phyloP scores from a whole-genome alignment of 2,329 filamentous ascomycete genomes.

The Lachnellula arida region DNA sequence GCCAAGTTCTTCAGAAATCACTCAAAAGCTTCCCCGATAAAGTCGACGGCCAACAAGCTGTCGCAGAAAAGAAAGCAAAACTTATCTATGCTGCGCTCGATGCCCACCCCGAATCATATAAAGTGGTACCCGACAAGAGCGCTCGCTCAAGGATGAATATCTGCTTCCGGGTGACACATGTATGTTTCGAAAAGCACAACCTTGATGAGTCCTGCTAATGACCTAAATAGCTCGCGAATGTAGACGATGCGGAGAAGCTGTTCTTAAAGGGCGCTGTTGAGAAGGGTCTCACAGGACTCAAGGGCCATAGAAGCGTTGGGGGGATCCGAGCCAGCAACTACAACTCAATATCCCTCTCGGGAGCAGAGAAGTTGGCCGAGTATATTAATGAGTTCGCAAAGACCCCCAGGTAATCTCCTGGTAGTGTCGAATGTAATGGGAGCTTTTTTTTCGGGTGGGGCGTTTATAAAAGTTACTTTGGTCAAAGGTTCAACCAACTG shows the following conservation, averaged over 20 bases:
- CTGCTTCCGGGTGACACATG: slow-evolving; percentile 70
- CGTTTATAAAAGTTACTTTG: background rate
- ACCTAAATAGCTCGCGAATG: slow-evolving; percentile 39
- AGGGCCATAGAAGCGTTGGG: slow-evolving; percentile 82
- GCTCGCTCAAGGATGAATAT: slow-evolving; percentile 91
- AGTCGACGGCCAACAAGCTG: slow-evolving; percentile 69
- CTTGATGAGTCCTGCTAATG: slow-evolving; percentile 1
- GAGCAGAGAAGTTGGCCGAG: slow-evolving; percentile 60
- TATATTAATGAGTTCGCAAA: slow-evolving; percentile 55
- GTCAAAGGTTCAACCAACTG: background rate
- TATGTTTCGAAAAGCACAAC: slow-evolving; percentile 20
- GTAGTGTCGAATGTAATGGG: background rate
- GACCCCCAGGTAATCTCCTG: background rate
- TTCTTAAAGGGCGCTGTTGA: slow-evolving; percentile 72
- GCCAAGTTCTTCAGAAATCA: slow-evolving; percentile 78
- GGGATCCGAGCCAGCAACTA: slow-evolving; percentile 87
- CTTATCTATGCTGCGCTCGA: slow-evolving; percentile 77
- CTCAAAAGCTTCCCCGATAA: slow-evolving; percentile 61
- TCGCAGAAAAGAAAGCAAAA: slow-evolving; percentile 69
- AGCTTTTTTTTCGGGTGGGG: background rate
- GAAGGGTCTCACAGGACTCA: slow-evolving; percentile 69
- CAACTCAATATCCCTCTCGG: slow-evolving; percentile 70
- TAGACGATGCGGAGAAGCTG: slow-evolving; percentile 67
- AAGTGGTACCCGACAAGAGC: slow-evolving; percentile 68
- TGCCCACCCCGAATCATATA: slow-evolving; percentile 66